These are phyloP conservation scores for Podosphaera leucotricha DNA, from an alignment of 2,329 filamentous ascomycete genomes.

Conservation along the genomic window DNA sequence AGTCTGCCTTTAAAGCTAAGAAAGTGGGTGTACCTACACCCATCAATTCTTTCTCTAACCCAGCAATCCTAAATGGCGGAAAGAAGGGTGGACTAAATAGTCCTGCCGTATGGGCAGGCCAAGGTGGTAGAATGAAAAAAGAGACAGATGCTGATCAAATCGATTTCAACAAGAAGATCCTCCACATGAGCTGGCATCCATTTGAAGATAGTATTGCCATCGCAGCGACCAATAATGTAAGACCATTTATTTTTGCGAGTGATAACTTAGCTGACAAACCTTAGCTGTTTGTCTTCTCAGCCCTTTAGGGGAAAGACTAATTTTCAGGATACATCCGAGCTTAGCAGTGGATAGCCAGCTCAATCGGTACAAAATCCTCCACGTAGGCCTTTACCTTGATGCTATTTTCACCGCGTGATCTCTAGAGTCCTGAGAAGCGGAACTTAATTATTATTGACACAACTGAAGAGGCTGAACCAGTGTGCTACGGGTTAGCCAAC, in stretches of 20 bases:
- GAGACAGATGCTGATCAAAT: constrained; percentile 98
- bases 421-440: not conserved
- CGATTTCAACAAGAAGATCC: constrained; percentile 99
- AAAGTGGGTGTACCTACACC: constrained; percentile 96
- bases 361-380: not conserved
- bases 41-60: constrained; percentile 64
- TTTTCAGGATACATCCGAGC: not conserved
- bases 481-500: constrained; percentile 2
- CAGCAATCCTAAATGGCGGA: constrained; percentile 41
- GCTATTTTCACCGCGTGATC: not conserved
- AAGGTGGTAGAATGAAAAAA: constrained; percentile 89
- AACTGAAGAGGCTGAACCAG: not conserved
- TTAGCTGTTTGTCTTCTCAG: constrained; percentile 58
- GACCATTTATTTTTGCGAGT: constrained; percentile 17
- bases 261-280: constrained; percentile 4
- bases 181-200: constrained; percentile 99
- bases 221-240: constrained; percentile 96
- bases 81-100: constrained; percentile 87
- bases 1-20: constrained; percentile 98
- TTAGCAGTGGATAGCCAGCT: not conserved
- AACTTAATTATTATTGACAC: not conserved
- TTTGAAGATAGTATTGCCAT: constrained; percentile 99
- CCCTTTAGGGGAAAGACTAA: constrained; percentile 29
- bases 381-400: not conserved
- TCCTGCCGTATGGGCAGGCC: constrained; percentile 44